Conservation (phyloP, 1,284 basidiomycete species). For the Kwoniella shivajii region DNA sequence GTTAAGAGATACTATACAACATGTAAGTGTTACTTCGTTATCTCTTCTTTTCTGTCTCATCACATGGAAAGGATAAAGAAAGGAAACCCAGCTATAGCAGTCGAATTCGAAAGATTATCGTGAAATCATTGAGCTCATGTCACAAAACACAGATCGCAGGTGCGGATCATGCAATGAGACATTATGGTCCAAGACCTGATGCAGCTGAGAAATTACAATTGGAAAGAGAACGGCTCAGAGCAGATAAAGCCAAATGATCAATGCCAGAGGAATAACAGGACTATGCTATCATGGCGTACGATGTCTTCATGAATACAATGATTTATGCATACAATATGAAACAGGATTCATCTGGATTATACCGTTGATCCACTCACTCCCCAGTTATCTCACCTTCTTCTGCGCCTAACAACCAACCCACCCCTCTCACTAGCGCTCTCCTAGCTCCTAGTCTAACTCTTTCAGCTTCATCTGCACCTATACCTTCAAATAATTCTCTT, state of each 20-base stretch:
- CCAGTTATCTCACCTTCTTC: constrained; percentile 46
- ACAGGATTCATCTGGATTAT: no score
- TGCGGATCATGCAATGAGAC: constrained; percentile 43
- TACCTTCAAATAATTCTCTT: constrained; percentile 31
- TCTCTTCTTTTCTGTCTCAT: neutral
- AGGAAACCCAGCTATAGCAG: neutral
- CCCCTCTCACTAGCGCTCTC: constrained; percentile 51
- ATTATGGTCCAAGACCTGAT: constrained; percentile 45
- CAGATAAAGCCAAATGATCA: neutral
- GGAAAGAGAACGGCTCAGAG: constrained; percentile 8
- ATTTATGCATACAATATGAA: neutral
- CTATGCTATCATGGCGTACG: no score
- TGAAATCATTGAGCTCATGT: neutral
- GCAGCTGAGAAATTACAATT: constrained; percentile 29
- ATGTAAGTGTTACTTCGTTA: constrained; percentile 31
- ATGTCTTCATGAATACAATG: no score
- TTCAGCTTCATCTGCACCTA: constrained; percentile 33
- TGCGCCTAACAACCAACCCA: constrained; percentile 55
- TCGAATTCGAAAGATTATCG: neutral
- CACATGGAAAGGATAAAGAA: neutral
- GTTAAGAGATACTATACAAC: constrained; percentile 40
- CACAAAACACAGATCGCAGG: constrained; percentile 28
- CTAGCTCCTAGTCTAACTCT: constrained; percentile 46
- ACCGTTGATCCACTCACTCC: no score
- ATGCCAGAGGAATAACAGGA: no score